Base-by-base conservation (phyloP, 768 basidiomycete species). In the Lactarius akahatsu region DNA sequence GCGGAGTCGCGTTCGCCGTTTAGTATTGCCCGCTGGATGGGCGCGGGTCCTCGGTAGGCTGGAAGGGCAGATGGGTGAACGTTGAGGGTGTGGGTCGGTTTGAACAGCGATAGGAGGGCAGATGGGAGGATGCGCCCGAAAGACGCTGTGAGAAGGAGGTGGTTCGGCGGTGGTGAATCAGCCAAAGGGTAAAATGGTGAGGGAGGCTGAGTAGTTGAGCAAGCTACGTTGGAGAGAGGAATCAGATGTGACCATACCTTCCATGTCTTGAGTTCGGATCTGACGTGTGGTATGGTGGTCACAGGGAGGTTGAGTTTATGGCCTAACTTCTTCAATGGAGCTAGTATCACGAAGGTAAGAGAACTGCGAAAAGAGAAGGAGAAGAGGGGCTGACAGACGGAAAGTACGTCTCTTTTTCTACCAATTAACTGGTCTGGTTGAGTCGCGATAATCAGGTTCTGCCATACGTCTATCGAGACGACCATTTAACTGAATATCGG, bases 21-120 rank as follows among this genome's bases (percentile, higher is more conserved):
- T 54, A 91, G 77, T 47, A 98, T 80, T 0, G 89, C 83, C 71
- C 87, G 90, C 72, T 97, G 95, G 45, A 98, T 91, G 0, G 95
- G 95, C 3, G 94, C 92, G 10, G 95, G 86, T 0, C 95, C 95
- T n/a, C 95, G 86, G 74, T 92, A 95, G 32, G 82, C 79, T 0
- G 95, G 95, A 40, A 98, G 82, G 0, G 94, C 78, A 41, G 94
- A 96, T 0, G 94, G 94, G 72, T 98, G 95, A 7, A 98, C 86
- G 72, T 98, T 97, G 43, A 98, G 79, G 28, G 89, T 79, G 56
- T 85, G 83, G 0, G 75, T 71, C 0, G 79, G 78, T 0, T 77
- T 81, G 72, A 96, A 96, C 47, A 82, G 78, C 16, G 79, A 73
- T 18, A 97, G 83, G 61, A 91, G 78, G 2, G 79, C 72, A 5